Conservation (phyloP, 345 rosid genomes). For the Lenwebbia sp. region DNA sequence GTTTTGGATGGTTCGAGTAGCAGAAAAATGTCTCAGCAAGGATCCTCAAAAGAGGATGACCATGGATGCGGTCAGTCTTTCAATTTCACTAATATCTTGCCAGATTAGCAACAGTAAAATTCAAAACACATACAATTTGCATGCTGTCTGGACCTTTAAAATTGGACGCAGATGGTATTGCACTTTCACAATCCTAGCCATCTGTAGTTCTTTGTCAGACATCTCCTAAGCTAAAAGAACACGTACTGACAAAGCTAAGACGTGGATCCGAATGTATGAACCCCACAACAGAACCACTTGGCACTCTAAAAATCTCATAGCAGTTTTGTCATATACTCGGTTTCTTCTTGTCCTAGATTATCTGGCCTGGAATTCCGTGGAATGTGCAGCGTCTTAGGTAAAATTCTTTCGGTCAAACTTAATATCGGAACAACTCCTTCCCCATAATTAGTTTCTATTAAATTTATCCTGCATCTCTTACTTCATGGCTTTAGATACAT, state of each 20-base stretch:
- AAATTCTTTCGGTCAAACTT: neutral
- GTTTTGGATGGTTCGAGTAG: slow-evolving; percentile 60
- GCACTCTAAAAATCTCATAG: neutral
- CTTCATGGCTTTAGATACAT: neutral
- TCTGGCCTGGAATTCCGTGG: neutral
- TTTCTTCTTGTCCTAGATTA: neutral
- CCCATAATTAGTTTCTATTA: neutral
- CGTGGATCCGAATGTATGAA: neutral
- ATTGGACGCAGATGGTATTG: neutral
- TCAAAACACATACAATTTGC: neutral
- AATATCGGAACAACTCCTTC: neutral
- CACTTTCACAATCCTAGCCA: neutral
- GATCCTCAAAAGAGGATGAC: slow-evolving; percentile 44
- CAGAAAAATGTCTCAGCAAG: slow-evolving; percentile 50
- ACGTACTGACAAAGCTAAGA: neutral
- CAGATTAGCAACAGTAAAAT: neutral
- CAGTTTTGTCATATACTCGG: neutral
- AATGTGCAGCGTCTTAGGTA: neutral
- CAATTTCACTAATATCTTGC: neutral
- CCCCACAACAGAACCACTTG: neutral
- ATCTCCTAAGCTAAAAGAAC: neutral
- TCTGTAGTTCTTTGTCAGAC: neutral
- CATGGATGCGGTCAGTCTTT: slow-evolving; percentile 25
- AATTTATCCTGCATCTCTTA: neutral
- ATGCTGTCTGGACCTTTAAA: neutral